Evolutionary conservation across 805 yeast genomes (phyloP).

Genomic region (Starmerella khaoyaiensis): DNA sequence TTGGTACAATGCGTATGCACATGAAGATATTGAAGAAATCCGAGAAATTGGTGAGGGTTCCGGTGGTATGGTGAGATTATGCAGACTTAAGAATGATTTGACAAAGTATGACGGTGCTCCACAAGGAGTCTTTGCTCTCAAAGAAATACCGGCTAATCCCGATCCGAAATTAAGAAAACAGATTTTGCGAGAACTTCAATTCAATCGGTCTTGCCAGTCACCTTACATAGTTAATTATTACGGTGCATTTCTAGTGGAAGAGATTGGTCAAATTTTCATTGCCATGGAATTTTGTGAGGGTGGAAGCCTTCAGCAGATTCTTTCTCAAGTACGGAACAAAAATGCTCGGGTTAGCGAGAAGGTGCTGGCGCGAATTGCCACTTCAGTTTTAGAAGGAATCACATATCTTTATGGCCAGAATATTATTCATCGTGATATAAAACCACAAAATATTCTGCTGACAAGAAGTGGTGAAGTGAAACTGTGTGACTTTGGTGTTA

Average conservation of each 20-base stretch:
- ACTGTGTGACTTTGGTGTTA: conserved; percentile 93
- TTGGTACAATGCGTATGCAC: conserved; percentile 15
- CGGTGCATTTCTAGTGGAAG: conserved; percentile 76
- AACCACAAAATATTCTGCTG: conserved; percentile 82
- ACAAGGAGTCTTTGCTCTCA: conserved; percentile 68
- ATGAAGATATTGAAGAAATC: conserved; percentile 44
- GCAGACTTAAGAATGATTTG: conserved; percentile 39
- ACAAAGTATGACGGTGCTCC: too few species aligned
- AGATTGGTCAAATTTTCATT: conserved; percentile 69
- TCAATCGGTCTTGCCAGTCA: conserved; percentile 68
- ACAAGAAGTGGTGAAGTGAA: conserved; percentile 72
- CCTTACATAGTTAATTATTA: conserved; percentile 82
- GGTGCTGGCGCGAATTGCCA: conserved; percentile 82
- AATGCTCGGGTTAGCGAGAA: conserved; percentile 88
- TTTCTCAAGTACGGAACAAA: conserved; percentile 54
- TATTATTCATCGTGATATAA: conserved; percentile 89
- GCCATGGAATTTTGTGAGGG: conserved; percentile 99
- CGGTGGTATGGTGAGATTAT: conserved; percentile 80
- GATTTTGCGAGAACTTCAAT: conserved; percentile 79
- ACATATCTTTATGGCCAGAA: conserved; percentile 77
- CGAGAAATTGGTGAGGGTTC: conserved; percentile 83
- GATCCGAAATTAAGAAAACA: conserved; percentile 83
- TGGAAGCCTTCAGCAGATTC: conserved; percentile 77
- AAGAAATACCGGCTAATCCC: conserved; percentile 58
- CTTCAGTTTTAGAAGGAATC: conserved; percentile 69